Evolutionary conservation across 2,329 filamentous ascomycete species (phyloP), one percentile per base, ranked within the genome.

Genomic region (Claviceps capensis): DNA sequence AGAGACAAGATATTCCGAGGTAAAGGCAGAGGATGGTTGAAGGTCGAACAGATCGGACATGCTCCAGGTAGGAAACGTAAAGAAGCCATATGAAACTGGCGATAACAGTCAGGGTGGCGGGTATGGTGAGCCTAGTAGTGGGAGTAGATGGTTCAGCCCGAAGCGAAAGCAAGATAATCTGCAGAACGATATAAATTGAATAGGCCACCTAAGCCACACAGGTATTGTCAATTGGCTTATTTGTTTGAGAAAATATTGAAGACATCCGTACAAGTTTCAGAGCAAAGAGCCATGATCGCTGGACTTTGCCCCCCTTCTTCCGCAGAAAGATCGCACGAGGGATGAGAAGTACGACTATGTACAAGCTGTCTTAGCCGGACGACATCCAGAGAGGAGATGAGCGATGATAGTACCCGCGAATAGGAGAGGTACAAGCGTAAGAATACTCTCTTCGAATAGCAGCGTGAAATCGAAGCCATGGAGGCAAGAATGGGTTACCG

Each of bases 11-110:
- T 5, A 60, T 47, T 41, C 66, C 59, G 14, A 69, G 50, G 49
- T 62, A 69, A 6, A 57, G 47, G 41, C 52, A 58, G 16, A 69
- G 53, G 3, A 67, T 48, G 1, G 63, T 56, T 1, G 67, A 69
- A 3, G 67, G 67, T 11, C 63, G 57, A 11, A 66, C 56, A 6
- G 63, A 60, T 3, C 60, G 58, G 6, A 52, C 54, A 51, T 69
- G 67, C 49, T 69, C 65, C 7, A 57, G 49, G 48, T 61, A 67
- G 0, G 65, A 68, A 9, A 64, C 42, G 7, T 53, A 48, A 2
- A 56, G 38, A 14, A 61, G 53, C 19, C 58, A 43, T 2, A 49
- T 34, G 23, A 50, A 58, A 22, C 52, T 57, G 13, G 54, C 53
- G 3, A 61, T 53, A 4, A 55, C 55, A 11, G 60, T 41, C 1